Evolutionary conservation across 2,329 filamentous ascomycete species (phyloP), one percentile per base, ranked within the genome.

Genomic region (Cytospora piceae): DNA sequence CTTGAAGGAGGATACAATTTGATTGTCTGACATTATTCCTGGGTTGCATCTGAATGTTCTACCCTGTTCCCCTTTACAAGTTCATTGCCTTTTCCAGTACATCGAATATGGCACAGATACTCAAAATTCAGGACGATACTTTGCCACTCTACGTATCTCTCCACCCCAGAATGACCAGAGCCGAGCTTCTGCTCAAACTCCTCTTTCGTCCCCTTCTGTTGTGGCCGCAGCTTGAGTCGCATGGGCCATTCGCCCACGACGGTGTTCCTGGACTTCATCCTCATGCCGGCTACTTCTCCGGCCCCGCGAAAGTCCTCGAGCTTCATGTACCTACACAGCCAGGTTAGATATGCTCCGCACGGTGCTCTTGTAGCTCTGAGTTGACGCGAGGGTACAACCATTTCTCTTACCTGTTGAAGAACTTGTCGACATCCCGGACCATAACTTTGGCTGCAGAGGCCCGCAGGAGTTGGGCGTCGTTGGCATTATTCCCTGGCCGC

Each of bases 201-300:
- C 20, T 55, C 59, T n/a, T 61, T 34, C 14, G 59, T 34, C 5
- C 59, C 59, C 8, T 24, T 37, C 15, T 42, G 24, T 3, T 39
- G 14, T 7, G 34, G 51, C 24, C 20, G 24, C 0, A 55, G 24
- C 34, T 61, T 61, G 11, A 61, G 20, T 39, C 12, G 39, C 51
- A 61, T 42, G 4, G 59, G 59, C 59, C 51, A 61, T 20, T 61
- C n/a, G 17, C 39, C 59, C 15, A 61, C 22, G 51, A 61, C 34
- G 8, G 51, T 55, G 37, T 61, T 27, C 17, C 32, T 12, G 5
- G 12, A 9, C 29, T 62, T 62, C 51, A 54, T 55, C 12, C 2
- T n/a, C 6, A 53, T 24, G 27, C 52, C 52, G 2, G 17, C 52
- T 2, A 17, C 20, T 15, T 42, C 32, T 24, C 27, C 34, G 3